phyloP scores from a whole-genome alignment of 768 basidiomycete genomes.

The Gelatoporia subvermispora region DNA sequence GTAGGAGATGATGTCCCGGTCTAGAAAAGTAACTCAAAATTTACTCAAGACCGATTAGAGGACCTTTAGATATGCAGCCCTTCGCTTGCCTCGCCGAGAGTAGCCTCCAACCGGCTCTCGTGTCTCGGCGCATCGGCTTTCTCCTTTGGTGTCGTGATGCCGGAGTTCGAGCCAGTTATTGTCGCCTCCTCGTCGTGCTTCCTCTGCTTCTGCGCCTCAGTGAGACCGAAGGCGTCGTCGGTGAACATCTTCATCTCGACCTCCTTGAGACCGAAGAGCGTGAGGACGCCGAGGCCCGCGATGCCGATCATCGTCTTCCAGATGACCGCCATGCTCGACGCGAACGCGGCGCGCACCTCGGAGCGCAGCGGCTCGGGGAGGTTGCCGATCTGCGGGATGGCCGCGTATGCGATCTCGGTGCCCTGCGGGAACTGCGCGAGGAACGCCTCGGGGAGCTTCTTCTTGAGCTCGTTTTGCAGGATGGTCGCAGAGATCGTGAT shows the following conservation, averaged over 20 bases:
- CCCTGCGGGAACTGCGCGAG: conserved; percentile 29
- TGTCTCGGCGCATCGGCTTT: too few relatives aligned
- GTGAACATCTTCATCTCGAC: conserved; percentile 13
- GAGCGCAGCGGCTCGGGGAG: conserved; percentile 29
- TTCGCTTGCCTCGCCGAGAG: too few relatives aligned
- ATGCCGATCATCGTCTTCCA: conserved; percentile 43
- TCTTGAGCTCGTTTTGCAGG: conserved; percentile 45
- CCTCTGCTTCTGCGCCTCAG: not conserved
- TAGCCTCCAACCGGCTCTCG: too few relatives aligned
- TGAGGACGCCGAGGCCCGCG: conserved; percentile 30
- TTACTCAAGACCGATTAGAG: too few relatives aligned
- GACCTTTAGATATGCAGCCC: too few relatives aligned
- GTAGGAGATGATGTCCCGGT: too few relatives aligned
- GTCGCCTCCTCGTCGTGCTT: not conserved
- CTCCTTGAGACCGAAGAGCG: conserved; percentile 29
- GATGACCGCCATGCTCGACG: conserved; percentile 31
- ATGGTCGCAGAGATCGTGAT: conserved; percentile 45
- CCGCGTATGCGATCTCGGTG: conserved; percentile 38
- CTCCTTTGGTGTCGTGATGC: too few relatives aligned
- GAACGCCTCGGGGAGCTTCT: conserved; percentile 36
- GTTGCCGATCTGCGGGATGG: conserved; percentile 36
- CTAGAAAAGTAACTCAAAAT: too few relatives aligned
- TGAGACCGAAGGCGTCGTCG: conserved; percentile 15
- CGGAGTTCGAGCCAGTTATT: too few relatives aligned
- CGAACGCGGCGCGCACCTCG: conserved; percentile 39